Evolutionary conservation across 2,329 filamentous ascomycete genomes (phyloP), one percentile per base, ranked within the genome.

Genomic region (Paracoccidioides lutzii): DNA sequence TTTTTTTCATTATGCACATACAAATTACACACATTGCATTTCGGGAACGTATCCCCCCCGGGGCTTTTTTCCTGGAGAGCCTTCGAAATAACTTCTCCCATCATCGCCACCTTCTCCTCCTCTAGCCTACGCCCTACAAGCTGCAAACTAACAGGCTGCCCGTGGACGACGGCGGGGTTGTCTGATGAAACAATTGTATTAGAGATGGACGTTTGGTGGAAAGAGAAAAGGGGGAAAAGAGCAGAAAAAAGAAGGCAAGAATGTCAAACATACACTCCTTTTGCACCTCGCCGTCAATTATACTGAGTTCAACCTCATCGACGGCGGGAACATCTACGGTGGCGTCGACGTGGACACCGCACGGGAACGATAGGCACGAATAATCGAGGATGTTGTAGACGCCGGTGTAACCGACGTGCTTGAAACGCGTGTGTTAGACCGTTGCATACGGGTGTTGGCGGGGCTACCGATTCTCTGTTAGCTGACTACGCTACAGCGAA

Each of bases 381-480:
- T 83, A 83, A 61, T 83, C 80, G 14, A 83, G 61, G 15, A 80
- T 55, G 59, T 83, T 84, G 46, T 81, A 72, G 6, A 72, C 74
- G 2, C 64, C 62, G 0, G 69, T 70, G 57, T 77, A 78, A 48
- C 71, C 76, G 56, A 75, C 71, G 59, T 76, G 73, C 7, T 70
- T 72, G 63, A 74, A 82, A 55, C 73, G 64, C 6, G 63, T 58
- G 5, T 73, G 74, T 10, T 71, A 63, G 2, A 73, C 67, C 0
- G 74, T 72, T 2, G 74, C 70, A 43, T 71, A 71, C 3, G 74
- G 74, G 69, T 4, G 71, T 71, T 38, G 70, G 60, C 2, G 75
- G 71, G 12, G 68, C 70, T 56, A 75, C 22, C 74, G 58, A 15
- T 40, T 22, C 41, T 42, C 44, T 10, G 30, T 37, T 51, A 3